Evolutionary conservation across 176 grass and related monocot genomes (phyloP).

Genomic region (Phoenix roebelenii): DNA sequence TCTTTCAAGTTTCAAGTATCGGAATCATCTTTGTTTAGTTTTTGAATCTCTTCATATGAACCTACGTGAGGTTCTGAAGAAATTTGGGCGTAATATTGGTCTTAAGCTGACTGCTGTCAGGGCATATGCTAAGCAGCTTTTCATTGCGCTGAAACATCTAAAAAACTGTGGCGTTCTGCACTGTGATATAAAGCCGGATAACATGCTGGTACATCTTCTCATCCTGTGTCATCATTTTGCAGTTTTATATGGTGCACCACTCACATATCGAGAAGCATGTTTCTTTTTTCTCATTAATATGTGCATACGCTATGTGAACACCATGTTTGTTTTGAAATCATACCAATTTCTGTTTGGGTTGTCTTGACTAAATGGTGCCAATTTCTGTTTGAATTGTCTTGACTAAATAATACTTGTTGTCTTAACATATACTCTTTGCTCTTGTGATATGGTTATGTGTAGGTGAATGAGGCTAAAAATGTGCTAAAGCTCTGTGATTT

Average conservation of each 20-base stretch:
- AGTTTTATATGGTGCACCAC: too few relatives aligned
- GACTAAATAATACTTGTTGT: too few relatives aligned
- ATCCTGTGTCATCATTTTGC: too few relatives aligned
- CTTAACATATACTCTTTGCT: background rate
- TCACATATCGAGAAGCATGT: too few relatives aligned
- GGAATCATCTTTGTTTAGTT: constrained; percentile 99
- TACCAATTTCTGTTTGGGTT: too few relatives aligned
- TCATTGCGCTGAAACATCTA: constrained; percentile 94
- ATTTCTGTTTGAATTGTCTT: too few relatives aligned
- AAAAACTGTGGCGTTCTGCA: constrained; percentile 97
- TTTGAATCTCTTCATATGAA: constrained; percentile 99
- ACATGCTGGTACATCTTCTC: constrained; percentile 76
- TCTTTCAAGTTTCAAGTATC: constrained; percentile 99
- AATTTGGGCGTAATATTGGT: constrained; percentile 99
- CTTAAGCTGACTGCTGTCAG: constrained; percentile 98
- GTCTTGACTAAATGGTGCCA: too few relatives aligned
- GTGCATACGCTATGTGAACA: too few relatives aligned
- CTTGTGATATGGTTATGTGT: constrained; percentile 2
- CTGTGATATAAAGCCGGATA: constrained; percentile 98
- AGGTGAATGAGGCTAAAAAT: constrained; percentile 99
- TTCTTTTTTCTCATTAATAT: too few relatives aligned
- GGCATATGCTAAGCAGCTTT: constrained; percentile 99
- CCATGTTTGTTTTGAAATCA: too few relatives aligned
- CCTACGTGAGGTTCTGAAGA: constrained; percentile 99
- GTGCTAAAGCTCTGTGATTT: constrained; percentile 98